Evolutionary conservation across 2,329 filamentous ascomycete species (phyloP), one percentile per base, ranked within the genome.

Genomic region (Lachnellula arida): DNA sequence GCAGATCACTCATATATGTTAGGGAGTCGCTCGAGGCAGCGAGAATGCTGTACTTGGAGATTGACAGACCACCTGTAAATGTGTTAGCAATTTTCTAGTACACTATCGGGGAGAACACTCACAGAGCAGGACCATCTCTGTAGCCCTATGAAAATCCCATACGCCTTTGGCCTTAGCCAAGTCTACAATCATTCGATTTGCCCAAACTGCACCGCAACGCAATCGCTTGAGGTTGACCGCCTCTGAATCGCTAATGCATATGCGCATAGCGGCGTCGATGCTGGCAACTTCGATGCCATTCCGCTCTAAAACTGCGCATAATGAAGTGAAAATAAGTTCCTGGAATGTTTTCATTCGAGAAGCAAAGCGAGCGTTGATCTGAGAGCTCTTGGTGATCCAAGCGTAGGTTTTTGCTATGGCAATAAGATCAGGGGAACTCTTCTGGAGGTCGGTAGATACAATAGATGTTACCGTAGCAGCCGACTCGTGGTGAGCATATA

Each of bases 11-110:
- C 19, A 47, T 25, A 47, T 47, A 25, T 19, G 19, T 14, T 15
- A 47, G 23, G 19, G 44, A 47, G 44, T 25, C 22, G 25, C 44
- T 19, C 19, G 19, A 47, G 25, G 9, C 44, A 47, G 44, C 19
- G 19, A 47, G 44, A 47, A 47, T 47, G 17, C 44, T 25, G n/a
- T 47, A 47, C 44, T 47, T 47, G n/a, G 44, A 47, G 44, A 47
- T 19, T 23, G 19, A 47, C 2, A 47, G 23, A 47, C 44, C 19
- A 25, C 44, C 44, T 47, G 19, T 23, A 25, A 47, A 28, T 47
- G 19, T 47, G 5, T 25, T 47, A 47, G 25, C 44, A 23, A 25
- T 25, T 47, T 47, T n/a, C 22, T 28, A 25, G 19, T 23, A 23
- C 7, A 47, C 44, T 47, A 15, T 47, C 19, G 2, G 25, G 19